Evolutionary conservation across 371 early-diverging fungal species (phyloP), one percentile per base, ranked within the genome.

Genomic region (Hamiltosporidium tvaerminnensis): DNA sequence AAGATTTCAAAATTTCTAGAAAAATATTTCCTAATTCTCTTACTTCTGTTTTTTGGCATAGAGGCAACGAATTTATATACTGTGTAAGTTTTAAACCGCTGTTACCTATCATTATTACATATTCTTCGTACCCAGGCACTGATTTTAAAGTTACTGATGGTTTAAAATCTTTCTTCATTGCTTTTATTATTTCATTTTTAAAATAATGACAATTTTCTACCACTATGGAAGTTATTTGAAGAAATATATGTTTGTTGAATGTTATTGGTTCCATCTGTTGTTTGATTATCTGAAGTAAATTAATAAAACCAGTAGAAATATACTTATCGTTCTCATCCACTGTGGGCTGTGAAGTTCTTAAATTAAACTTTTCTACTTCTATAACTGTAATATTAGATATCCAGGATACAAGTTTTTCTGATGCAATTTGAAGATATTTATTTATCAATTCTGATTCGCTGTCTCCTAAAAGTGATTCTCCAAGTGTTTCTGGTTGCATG

Each of bases 91-190:
- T 76, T 31, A 79, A 69, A 10, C 77, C 77, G 41, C 74, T 72
- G 47, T 79, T 79, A n/a, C 76, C 76, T 50, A 79, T 54, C 72
- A 76, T 72, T 34, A 79, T 76, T 16, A 66, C 67, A 57, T 76
- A 79, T 48, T 79, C 79, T 61, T 79, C 77, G 64, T 70, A 79
- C 10, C 79, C 79, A 47, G 67, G 71, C 35, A 63, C 63, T 3
- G 67, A 62, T 58, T 71, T 76, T 38, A 67, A 57, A 39, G 68
- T 56, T 31, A 67, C 62, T 0, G 66, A 53, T 9, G 64, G 60
- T 31, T 36, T 33, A 53, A 71, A 70, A 23, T 79, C 79, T 39
- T 61, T 67, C 16, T 76, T 57, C 35, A 79, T 61, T 2, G 59
- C 66, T 9, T 48, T 52, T 33, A 59, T 52, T 32, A 79, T 64